phyloP scores from a whole-genome alignment of 768 basidiomycete species.

The Gloeostereum incarnatum region DNA sequence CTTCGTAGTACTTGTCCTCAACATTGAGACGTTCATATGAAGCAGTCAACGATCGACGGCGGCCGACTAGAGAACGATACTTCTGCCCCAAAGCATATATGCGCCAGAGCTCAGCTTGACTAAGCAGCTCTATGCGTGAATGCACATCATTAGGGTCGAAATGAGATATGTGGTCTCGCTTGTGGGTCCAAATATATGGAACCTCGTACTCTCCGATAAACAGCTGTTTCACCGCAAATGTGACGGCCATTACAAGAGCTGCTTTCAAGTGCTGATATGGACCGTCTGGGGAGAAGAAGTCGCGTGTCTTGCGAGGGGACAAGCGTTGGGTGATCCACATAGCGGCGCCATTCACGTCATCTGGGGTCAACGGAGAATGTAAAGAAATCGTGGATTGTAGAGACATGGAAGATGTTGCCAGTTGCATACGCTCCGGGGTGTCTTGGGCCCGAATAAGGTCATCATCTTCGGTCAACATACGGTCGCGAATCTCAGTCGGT shows the following conservation, averaged over 20 bases:
- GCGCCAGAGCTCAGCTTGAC: slow-evolving; percentile 81
- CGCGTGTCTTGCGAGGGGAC: slow-evolving; percentile 57
- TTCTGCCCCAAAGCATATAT: slow-evolving; percentile 84
- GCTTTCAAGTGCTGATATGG: slow-evolving; percentile 48
- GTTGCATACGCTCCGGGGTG: slow-evolving; percentile 93
- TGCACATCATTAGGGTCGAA: slow-evolving; percentile 63
- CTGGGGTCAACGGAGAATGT: slow-evolving; percentile 55
- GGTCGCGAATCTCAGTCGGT: slow-evolving; percentile 87
- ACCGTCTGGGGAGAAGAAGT: slow-evolving; percentile 65
- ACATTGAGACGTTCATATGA: slow-evolving; percentile 63
- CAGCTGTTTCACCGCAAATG: slow-evolving; percentile 67
- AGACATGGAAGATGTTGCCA: slow-evolving; percentile 80
- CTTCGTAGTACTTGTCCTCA: slow-evolving; percentile 69
- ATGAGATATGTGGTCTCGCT: slow-evolving; percentile 81
- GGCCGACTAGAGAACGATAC: slow-evolving; percentile 78
- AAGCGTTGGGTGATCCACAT: slow-evolving; percentile 82
- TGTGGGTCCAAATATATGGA: slow-evolving; percentile 91
- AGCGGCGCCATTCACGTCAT: slow-evolving; percentile 73
- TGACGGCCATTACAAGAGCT: slow-evolving; percentile 71
- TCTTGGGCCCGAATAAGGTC: slow-evolving; percentile 86
- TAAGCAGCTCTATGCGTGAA: slow-evolving; percentile 62
- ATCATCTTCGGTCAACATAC: slow-evolving; percentile 88
- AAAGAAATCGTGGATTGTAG: slow-evolving; percentile 48
- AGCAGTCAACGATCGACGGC: slow-evolving; percentile 50
- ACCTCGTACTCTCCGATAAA: slow-evolving; percentile 90